A percentile compares a stretch with the other conserved stretches of the same genome.
These are phyloP conservation scores for Irpex sp. DNA, from an alignment of 1,284 basidiomycete genomes.

Conservation along the genomic window DNA sequence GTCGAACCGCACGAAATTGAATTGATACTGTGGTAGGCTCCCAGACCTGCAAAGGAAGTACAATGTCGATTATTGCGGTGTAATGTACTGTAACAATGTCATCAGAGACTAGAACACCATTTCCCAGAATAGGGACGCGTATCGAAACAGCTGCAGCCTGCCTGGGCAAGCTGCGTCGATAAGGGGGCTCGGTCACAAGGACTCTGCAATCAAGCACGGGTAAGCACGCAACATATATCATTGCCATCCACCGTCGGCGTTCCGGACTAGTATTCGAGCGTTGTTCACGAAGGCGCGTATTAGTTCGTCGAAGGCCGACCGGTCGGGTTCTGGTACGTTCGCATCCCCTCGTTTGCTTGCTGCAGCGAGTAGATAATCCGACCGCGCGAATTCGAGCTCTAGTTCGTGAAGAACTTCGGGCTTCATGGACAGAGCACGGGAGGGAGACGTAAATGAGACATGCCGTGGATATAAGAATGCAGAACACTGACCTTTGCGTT, in stretches of 20 bases:
- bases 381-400: constrained; percentile 66
- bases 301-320: constrained; percentile 74
- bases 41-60: not conserved
- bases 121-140: too few species aligned
- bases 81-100: not conserved
- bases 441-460: not conserved
- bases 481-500: constrained; percentile 42
- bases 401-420: constrained; percentile 66
- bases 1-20: not conserved
- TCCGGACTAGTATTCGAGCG: constrained; percentile 68
- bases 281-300: constrained; percentile 84
- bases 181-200: not conserved
- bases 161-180: too few species aligned
- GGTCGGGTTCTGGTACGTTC: constrained; percentile 54
- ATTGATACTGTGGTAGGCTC: not conserved
- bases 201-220: not conserved
- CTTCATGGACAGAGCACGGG: constrained; percentile 30
- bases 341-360: constrained; percentile 58
- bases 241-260: constrained; percentile 45
- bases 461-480: not conserved
- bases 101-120: not conserved
- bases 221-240: constrained; percentile 12
- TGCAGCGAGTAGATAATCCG: constrained; percentile 55
- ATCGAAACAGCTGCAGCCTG: too few species aligned
- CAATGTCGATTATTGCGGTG: not conserved